Percentiles rank a stretch among this genome's conserved stretches.
These are phyloP conservation scores for Russula brevipes DNA, from an alignment of 768 basidiomycete species.

Conservation along the genomic window DNA sequence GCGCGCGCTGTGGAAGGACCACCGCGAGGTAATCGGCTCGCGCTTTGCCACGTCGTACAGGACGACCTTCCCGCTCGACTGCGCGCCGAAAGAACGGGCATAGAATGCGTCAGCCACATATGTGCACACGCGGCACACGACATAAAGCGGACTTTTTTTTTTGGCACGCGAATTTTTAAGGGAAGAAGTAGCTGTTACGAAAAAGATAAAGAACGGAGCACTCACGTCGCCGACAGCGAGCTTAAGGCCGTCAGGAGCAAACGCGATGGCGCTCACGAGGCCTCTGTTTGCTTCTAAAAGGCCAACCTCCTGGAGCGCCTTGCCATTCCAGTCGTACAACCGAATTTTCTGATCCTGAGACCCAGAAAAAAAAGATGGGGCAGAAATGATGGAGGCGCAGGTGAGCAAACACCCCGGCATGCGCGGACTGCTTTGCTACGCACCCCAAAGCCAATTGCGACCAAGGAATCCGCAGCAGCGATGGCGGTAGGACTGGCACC, in stretches of 20 bases:
- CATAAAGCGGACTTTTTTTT: neutral
- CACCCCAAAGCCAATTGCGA: slow-evolving; percentile 77
- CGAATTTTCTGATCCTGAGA: slow-evolving; percentile 67
- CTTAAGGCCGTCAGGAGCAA: slow-evolving; percentile 70
- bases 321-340: slow-evolving; percentile 68
- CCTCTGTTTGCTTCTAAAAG: slow-evolving; percentile 66
- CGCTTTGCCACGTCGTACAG: slow-evolving; percentile 67
- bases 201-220: slow-evolving; percentile 17
- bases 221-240: slow-evolving; percentile 86
- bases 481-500: slow-evolving; percentile 52
- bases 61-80: slow-evolving; percentile 80
- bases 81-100: neutral
- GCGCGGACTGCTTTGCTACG: slow-evolving; percentile 28
- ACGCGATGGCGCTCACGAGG: slow-evolving; percentile 65
- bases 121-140: no score
- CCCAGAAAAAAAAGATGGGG: neutral
- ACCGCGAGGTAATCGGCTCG: slow-evolving; percentile 68
- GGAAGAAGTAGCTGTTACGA: neutral
- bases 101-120: neutral
- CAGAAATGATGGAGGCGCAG: neutral
- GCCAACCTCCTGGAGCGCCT: slow-evolving; percentile 48
- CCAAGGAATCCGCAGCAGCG: slow-evolving; percentile 44
- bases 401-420: slow-evolving; percentile 15
- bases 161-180: neutral
- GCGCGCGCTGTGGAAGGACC: slow-evolving; percentile 83